phyloP scores from a whole-genome alignment of 768 basidiomycete species.

The Lentinula guzmanii region DNA sequence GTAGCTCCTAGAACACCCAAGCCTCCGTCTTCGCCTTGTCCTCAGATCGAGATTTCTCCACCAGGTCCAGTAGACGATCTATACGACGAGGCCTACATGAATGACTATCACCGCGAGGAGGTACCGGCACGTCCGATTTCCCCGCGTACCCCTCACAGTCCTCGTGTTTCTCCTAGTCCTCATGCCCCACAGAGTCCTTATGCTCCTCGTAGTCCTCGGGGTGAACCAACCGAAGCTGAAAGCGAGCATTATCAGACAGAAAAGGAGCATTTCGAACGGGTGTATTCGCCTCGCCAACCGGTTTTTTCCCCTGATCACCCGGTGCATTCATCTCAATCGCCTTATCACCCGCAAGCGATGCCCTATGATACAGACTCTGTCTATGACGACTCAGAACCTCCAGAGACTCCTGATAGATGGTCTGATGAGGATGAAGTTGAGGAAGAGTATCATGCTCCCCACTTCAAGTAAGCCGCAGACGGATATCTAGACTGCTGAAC shows the following conservation, averaged over 20 bases:
- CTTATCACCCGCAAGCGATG: background rate
- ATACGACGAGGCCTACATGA: background rate
- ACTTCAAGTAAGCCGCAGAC: background rate
- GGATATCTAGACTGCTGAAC: background rate
- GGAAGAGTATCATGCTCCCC: background rate
- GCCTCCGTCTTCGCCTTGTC: background rate
- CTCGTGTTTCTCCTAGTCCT: background rate
- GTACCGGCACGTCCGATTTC: background rate
- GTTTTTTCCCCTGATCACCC: background rate
- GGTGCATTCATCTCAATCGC: background rate
- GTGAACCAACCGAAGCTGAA: background rate
- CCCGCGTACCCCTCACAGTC: background rate
- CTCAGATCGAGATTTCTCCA: slow-evolving; percentile 1
- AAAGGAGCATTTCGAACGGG: background rate
- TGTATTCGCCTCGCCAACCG: background rate
- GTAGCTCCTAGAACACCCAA: background rate
- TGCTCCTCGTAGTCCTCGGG: background rate
- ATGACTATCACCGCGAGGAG: background rate
- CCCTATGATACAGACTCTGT: background rate
- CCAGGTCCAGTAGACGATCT: background rate
- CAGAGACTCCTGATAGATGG: slow-evolving; percentile 2
- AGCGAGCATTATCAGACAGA: background rate
- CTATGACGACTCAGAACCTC: background rate
- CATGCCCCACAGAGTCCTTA: background rate
- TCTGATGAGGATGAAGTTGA: slow-evolving; percentile 3